These are phyloP conservation scores for Paecilomyces sp. DNA, from an alignment of 2,329 filamentous ascomycete genomes.

Conservation along the genomic window DNA sequence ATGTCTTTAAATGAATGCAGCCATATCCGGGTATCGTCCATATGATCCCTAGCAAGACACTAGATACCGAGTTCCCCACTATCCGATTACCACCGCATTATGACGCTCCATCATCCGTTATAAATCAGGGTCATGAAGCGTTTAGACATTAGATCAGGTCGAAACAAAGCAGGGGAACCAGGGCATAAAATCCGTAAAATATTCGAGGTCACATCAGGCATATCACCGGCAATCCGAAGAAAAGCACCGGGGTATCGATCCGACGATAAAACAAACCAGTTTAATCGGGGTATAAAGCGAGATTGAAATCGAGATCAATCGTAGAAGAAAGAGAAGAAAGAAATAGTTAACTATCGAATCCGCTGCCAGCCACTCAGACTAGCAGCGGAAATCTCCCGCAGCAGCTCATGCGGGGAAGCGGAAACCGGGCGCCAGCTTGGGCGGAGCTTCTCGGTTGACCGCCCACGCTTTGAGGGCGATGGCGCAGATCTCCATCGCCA, in stretches of 20 bases:
- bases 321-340: conserved; percentile 9
- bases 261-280: conserved; percentile 9
- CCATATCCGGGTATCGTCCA: background rate
- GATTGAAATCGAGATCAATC: conserved; percentile 6
- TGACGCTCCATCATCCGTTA: background rate
- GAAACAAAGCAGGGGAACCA: conserved; percentile 4
- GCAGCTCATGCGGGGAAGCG: conserved; percentile 16
- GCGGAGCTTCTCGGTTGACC: conserved; percentile 36
- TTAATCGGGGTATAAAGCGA: conserved; percentile 11
- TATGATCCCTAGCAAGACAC: background rate
- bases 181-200: conserved; percentile 8
- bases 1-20: background rate
- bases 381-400: too few relatives aligned
- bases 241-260: conserved; percentile 16
- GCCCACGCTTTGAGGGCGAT: conserved; percentile 89
- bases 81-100: background rate
- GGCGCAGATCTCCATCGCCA: conserved; percentile 74
- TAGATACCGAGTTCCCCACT: background rate
- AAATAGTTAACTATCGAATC: background rate
- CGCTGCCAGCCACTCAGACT: background rate
- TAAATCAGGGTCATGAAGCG: background rate
- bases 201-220: conserved; percentile 5
- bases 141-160: conserved; percentile 1
- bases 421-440: conserved; percentile 19
- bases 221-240: conserved; percentile 7